phyloP scores from a whole-genome alignment of 345 rosid species.

The Linum lewisii region DNA sequence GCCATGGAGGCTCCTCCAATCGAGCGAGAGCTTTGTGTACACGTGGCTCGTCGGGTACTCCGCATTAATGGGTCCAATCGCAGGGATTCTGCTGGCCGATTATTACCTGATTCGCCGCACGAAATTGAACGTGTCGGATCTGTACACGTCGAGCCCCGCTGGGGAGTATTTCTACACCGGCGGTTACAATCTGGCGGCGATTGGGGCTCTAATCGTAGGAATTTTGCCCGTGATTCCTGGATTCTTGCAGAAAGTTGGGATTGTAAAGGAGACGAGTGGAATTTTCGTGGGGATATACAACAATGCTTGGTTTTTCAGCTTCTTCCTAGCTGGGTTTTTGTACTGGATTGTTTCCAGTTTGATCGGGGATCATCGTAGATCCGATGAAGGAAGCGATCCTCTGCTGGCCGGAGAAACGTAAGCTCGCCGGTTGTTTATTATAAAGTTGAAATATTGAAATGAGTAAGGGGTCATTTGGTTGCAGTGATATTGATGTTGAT shows the following conservation, averaged over 20 bases:
- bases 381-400: slow-evolving; percentile 26
- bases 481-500: no score
- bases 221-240: slow-evolving; percentile 82
- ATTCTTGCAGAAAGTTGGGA: slow-evolving; percentile 60
- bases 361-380: slow-evolving; percentile 23
- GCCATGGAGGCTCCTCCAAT: slow-evolving; percentile 75
- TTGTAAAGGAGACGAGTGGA: slow-evolving; percentile 28
- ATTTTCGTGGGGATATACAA: slow-evolving; percentile 48
- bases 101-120: slow-evolving; percentile 50
- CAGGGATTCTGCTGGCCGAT: slow-evolving; percentile 64
- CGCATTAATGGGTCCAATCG: slow-evolving; percentile 79
- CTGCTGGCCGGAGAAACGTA: slow-evolving; percentile 31
- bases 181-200: slow-evolving; percentile 57
- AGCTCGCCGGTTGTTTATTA: not conserved
- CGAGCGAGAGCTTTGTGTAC: slow-evolving; percentile 93
- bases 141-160: slow-evolving; percentile 46
- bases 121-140: slow-evolving; percentile 39
- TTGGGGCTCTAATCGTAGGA: slow-evolving; percentile 52
- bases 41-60: slow-evolving; percentile 93
- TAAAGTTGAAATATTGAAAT: no score
- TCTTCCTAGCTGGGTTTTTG: slow-evolving; percentile 50
- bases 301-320: slow-evolving; percentile 86
- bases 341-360: slow-evolving; percentile 45
- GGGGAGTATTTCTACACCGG: slow-evolving; percentile 56
- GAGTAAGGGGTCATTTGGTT: no score